These are phyloP conservation scores for Zostera marina DNA, from an alignment of 116 monocot genomes.

Conservation along the genomic window DNA sequence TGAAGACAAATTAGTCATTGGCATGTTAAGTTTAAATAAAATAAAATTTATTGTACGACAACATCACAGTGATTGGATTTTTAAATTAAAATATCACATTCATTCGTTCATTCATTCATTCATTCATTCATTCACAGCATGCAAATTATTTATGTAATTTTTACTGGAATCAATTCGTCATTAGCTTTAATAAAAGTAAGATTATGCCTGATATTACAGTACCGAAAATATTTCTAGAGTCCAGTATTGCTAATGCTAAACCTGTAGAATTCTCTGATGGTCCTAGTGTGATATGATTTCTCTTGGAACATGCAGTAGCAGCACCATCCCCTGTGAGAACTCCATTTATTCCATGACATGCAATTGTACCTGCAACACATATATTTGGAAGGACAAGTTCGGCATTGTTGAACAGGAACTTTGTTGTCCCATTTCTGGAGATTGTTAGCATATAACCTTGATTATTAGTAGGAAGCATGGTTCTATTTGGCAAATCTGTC, in stretches of 20 bases:
- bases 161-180: not conserved
- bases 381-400: conserved; percentile 18
- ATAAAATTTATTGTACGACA: not conserved
- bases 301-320: not conserved
- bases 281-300: not conserved
- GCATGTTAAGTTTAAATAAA: not conserved
- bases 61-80: not conserved
- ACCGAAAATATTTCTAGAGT: not conserved
- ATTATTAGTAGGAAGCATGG: conserved; percentile 22
- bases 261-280: conserved; percentile 5
- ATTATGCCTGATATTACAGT: not conserved
- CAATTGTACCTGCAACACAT: conserved; percentile 26
- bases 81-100: too few relatives aligned
- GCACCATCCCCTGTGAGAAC: conserved; percentile 1
- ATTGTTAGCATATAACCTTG: conserved; percentile 16
- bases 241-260: conserved; percentile 4
- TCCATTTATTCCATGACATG: conserved; percentile 54
- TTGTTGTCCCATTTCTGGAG: conserved; percentile 10
- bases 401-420: conserved; percentile 34
- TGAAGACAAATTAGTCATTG: not conserved
- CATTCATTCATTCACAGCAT: too few relatives aligned
- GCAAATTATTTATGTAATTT: not conserved
- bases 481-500: conserved; percentile 24
- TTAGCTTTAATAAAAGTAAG: not conserved
- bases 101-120: too few relatives aligned